Evolutionary conservation across 2,329 filamentous ascomycete genomes (phyloP), one percentile per base, ranked within the genome.

Genomic region (Verticillium nubilum): DNA sequence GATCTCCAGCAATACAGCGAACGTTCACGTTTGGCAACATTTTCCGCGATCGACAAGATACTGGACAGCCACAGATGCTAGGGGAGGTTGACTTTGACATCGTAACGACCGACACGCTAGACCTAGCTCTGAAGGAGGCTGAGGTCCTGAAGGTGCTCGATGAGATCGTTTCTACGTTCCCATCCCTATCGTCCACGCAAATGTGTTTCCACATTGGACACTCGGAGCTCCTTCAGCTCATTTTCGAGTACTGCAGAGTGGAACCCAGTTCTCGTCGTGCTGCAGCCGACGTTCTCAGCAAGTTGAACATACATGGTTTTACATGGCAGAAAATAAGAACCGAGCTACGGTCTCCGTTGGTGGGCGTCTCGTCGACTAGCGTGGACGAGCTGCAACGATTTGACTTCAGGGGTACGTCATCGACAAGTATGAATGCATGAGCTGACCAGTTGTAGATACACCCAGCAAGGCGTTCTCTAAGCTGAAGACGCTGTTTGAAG

Each of bases 11-110:
- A 1, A 76, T 91, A 5, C 85, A 91, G 65, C 90, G 91, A 64
- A 91, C 90, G 0, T 97, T 92, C 72, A 86, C 90, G 0, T 97
- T 99, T 71, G 93, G 92, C 6, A 88, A 83, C 33, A 92, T 98
- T 1, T 98, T 92, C 70, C 86, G 95, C 47, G 90, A 96, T 64
- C 87, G 84, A 53, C 80, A 86, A 55, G 87, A 87, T 59, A 92
- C 91, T 7, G 90, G 91, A 2, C 90, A 96, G 66, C 95, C 95
- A 6, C 83, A 84, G 59, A 89, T 88, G 68, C 89, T 91, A 70
- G 89, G 91, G 10, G 95, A 98, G 70, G 93, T 96, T 2, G 93
- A 98, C 71, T 99, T 98, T 71, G 95, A 99, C 73, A 92, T 99
- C 61, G 84, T 97, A n/a, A 94, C 92, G 0, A 84, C 86, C 52